Evolutionary conservation across 768 basidiomycete genomes (phyloP).

Genomic region (Tricholoma saponaceum): DNA sequence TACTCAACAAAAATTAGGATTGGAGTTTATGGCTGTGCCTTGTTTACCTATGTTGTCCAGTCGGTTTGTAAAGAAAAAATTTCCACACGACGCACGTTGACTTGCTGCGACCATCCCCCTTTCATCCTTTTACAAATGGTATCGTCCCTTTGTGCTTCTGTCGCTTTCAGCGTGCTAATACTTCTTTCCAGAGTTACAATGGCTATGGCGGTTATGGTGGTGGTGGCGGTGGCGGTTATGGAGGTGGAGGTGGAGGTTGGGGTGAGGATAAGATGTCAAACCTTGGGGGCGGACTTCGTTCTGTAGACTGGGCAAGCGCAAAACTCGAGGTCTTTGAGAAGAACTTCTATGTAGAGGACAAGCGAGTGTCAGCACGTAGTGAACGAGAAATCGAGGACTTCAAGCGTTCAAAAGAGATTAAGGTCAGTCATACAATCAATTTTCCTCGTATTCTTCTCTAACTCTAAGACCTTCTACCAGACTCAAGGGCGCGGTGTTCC

Average conservation of each 20-base stretch:
- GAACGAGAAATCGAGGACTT: constrained; percentile 92
- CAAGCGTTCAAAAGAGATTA: constrained; percentile 80
- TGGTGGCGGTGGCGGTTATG: constrained; percentile 42
- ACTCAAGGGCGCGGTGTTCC: constrained; percentile 88
- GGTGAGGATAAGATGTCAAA: constrained; percentile 71
- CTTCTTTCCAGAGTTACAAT: constrained; percentile 36
- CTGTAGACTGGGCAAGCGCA: constrained; percentile 78
- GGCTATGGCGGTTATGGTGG: constrained; percentile 33
- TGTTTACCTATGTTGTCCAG: constrained; percentile 23
- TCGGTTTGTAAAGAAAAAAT: constrained; percentile 18
- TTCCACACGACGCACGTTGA: constrained; percentile 13
- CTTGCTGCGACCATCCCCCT: constrained; percentile 14
- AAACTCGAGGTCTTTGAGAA: constrained; percentile 90
- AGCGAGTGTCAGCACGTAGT: constrained; percentile 67
- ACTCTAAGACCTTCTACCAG: constrained; percentile 30
- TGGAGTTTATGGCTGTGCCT: constrained; percentile 15
- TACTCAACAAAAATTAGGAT: too few species aligned
- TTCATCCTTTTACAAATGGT: constrained; percentile 24
- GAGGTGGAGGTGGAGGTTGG: constrained; percentile 51
- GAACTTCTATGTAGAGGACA: constrained; percentile 95
- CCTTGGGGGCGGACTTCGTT: constrained; percentile 77
- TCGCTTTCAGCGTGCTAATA: not conserved
- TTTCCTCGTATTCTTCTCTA: not conserved
- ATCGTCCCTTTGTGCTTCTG: not conserved
- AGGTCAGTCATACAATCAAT: constrained; percentile 38